These are phyloP conservation scores for Bombardia bombarda DNA, from an alignment of 495 filamentous ascomycete genomes.

Conservation along the genomic window DNA sequence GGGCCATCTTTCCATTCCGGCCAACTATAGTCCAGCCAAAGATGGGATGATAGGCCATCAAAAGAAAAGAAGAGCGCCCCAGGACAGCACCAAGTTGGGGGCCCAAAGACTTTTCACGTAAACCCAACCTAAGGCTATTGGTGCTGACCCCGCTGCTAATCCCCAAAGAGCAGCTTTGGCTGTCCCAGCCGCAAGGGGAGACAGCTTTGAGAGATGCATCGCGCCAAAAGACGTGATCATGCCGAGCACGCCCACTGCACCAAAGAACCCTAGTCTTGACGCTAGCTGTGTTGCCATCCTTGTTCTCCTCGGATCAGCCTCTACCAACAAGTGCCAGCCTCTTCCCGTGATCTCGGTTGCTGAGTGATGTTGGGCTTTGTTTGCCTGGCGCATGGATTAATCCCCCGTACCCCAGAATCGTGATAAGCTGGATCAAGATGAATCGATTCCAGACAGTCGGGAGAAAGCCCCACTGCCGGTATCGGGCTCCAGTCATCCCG, in stretches of 20 bases:
- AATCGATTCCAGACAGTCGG: too few relatives aligned
- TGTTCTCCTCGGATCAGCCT: too few relatives aligned
- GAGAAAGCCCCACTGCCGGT: too few relatives aligned
- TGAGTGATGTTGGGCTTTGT: too few relatives aligned
- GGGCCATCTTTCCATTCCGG: background rate
- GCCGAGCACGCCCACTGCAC: background rate
- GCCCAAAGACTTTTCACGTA: background rate
- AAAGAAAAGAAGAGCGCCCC: background rate
- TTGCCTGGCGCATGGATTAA: too few relatives aligned
- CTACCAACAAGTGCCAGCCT: too few relatives aligned
- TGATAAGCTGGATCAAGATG: too few relatives aligned
- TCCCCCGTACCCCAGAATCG: too few relatives aligned
- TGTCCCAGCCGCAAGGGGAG: too few relatives aligned
- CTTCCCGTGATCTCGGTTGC: too few relatives aligned
- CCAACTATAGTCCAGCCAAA: background rate
- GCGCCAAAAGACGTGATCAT: background rate
- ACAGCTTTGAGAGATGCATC: background rate
- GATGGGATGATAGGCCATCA: background rate
- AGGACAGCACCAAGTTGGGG: background rate
- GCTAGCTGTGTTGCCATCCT: too few relatives aligned
- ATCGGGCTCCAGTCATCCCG: too few relatives aligned
- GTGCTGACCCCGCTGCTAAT: background rate
- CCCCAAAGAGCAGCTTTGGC: background rate
- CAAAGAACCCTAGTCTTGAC: background rate
- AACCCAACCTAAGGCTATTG: background rate